Percentiles rank a stretch among this genome's conserved stretches.
Conservation (phyloP, 2,329 filamentous ascomycete species). For the Achaetomium macrosporum region DNA sequence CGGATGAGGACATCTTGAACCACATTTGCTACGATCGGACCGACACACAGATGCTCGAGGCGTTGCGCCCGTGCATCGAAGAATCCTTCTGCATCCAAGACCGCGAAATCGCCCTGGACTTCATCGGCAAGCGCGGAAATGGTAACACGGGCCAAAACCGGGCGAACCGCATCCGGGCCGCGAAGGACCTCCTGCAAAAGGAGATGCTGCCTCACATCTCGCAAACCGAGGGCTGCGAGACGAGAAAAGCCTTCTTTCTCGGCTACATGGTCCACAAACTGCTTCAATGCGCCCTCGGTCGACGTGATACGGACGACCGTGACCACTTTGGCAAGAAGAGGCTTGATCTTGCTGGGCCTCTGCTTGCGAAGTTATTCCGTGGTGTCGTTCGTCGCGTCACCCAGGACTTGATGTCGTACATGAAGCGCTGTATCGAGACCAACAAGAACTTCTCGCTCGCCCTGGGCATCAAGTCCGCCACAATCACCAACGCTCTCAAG, state of each 20-base stretch:
- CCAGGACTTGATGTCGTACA: slow-evolving; percentile 82
- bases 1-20: slow-evolving; percentile 95
- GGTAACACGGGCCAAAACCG: slow-evolving; percentile 64
- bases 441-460: slow-evolving; percentile 86
- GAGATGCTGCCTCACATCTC: slow-evolving; percentile 96
- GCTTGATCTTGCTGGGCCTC: slow-evolving; percentile 85
- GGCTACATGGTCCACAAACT: slow-evolving; percentile 99
- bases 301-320: slow-evolving; percentile 90
- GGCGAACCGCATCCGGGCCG: slow-evolving; percentile 86
- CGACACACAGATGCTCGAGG: slow-evolving; percentile 95
- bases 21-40: slow-evolving; percentile 95
- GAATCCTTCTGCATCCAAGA: slow-evolving; percentile 96
- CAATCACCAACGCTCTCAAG: slow-evolving; percentile 88
- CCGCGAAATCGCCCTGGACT: slow-evolving; percentile 87
- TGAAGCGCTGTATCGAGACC: slow-evolving; percentile 86
- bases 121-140: slow-evolving; percentile 86
- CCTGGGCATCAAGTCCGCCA: slow-evolving; percentile 83
- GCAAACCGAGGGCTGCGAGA: slow-evolving; percentile 89
- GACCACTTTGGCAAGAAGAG: slow-evolving; percentile 99
- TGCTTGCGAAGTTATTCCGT: slow-evolving; percentile 94
- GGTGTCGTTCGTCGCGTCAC: slow-evolving; percentile 86
- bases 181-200: slow-evolving; percentile 92
- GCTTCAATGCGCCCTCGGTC: slow-evolving; percentile 85
- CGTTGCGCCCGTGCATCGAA: slow-evolving; percentile 94
- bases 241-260: slow-evolving; percentile 93